Base-by-base conservation (phyloP, 257 asterid genomes). In the Forsythia viridissima region DNA sequence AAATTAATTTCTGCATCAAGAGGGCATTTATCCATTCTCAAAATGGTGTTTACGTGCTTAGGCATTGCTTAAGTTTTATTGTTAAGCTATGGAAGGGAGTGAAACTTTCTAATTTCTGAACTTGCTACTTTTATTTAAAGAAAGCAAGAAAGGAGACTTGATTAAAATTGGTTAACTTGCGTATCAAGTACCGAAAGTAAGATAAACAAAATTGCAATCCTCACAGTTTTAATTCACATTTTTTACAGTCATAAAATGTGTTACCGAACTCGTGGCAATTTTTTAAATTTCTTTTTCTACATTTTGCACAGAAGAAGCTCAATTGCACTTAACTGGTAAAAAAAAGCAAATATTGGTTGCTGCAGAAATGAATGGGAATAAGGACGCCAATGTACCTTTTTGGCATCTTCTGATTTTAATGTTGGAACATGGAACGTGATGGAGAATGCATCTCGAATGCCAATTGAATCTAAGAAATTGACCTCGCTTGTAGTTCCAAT, bases 401-500 rank as follows among this genome's bases (percentile, higher is more conserved):
- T 86, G 81, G 97, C 91, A 80, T 93, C 99, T 86, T 89, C 97
- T 37, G 92, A 83, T 84, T 85, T 89, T 71, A 96, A 87, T 13
- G 96, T 93, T 36, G 99, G 97, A 82, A 96, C 94, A 70, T 93
- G 81, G 86, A 86, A 92, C 71, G 97, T 89, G 80, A 96, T 91
- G 3, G 98, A 85, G 87, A 96, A 96, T 76, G 93, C 83, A 89
- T 90, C 94, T 55, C 91, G 88, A 77, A 93, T 70, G 73, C 99
- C 99, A 76, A 96, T 83, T 72, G 92, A 89, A 44, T 87, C 97
- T 85, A 96, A 88, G 90, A 96, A 93, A 80, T 83, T 77, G 15
- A 85, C 88, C 87, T 96, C 97, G 77, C 98, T 96, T 46, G 99
- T 93, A 68, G 99, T 92, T 80, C 99, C 99, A 84, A 96, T 87